Evolutionary conservation across 208 protist genomes (phyloP).

Genomic region (Kentomonas sorsogonicus): DNA sequence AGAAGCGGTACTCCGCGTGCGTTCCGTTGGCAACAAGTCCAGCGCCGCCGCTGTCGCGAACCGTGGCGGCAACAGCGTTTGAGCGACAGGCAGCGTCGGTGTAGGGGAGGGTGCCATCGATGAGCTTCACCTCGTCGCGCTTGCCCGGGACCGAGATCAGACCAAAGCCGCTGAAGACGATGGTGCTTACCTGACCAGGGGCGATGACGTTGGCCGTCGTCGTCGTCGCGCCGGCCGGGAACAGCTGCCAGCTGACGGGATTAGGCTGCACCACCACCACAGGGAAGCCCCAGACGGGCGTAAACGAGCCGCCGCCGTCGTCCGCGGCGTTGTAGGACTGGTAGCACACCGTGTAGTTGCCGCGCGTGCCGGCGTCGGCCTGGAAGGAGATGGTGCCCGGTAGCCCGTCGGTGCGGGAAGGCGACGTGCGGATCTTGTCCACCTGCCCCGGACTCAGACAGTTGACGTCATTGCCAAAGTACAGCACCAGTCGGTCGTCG

Average conservation of each 20-base stretch:
- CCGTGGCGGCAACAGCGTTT: constrained; percentile 6
- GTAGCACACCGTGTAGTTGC: constrained; percentile 75
- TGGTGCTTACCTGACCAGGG: constrained; percentile 47
- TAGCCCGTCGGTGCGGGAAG: constrained; percentile 58
- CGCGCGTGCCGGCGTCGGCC: constrained; percentile 55
- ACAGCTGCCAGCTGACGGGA: constrained; percentile 36
- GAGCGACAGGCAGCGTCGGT: constrained; percentile 28
- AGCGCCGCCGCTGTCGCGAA: constrained; percentile 16
- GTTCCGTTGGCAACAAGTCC: constrained; percentile 66
- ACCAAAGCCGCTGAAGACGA: constrained; percentile 75
- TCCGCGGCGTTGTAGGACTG: constrained; percentile 23
- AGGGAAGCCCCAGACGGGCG: constrained; percentile 73
- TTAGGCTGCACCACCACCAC: constrained; percentile 46
- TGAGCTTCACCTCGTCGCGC: constrained; percentile 52
- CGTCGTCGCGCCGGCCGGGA: constrained; percentile 13
- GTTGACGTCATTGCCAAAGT: constrained; percentile 44
- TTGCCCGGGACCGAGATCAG: constrained; percentile 34
- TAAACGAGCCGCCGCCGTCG: constrained; percentile 20
- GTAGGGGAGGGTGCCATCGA: constrained; percentile 17
- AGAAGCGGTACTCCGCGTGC: constrained; percentile 47
- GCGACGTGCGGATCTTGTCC: constrained; percentile 33
- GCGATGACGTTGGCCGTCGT: constrained; percentile 9
- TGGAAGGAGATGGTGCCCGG: constrained; percentile 58
- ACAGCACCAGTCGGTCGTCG: constrained; percentile 57
- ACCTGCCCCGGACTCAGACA: constrained; percentile 38